A percentile compares a stretch with the other conserved stretches of the same genome.
phyloP scores from a whole-genome alignment of 768 basidiomycete genomes.

The Tylopilus balloui region DNA sequence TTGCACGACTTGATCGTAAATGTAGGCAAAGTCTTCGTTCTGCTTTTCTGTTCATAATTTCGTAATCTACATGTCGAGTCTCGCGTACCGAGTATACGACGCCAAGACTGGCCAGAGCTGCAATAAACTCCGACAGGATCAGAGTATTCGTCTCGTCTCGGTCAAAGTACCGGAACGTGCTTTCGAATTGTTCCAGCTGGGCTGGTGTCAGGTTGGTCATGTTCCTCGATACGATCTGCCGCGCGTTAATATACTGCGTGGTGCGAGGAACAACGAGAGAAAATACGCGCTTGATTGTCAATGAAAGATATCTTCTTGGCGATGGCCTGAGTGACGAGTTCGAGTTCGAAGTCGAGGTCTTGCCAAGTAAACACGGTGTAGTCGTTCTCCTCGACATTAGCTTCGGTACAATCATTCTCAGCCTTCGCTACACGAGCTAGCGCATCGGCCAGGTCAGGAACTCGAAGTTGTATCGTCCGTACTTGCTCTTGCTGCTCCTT shows the following conservation, averaged over 20 bases:
- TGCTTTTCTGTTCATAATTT: constrained; percentile 23
- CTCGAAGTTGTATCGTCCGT: constrained; percentile 56
- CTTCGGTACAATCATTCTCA: constrained; percentile 73
- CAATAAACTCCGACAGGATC: constrained; percentile 80
- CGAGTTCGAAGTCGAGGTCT: constrained; percentile 87
- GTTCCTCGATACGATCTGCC: constrained; percentile 86
- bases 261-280: not conserved
- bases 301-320: constrained; percentile 92
- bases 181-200: constrained; percentile 93
- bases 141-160: constrained; percentile 89
- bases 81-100: constrained; percentile 78
- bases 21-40: constrained; percentile 85
- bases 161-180: constrained; percentile 97
- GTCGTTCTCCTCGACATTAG: constrained; percentile 97
- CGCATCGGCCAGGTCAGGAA: constrained; percentile 60
- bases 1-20: constrained; percentile 72
- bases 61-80: not conserved
- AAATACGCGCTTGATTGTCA: constrained; percentile 78
- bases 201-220: constrained; percentile 94
- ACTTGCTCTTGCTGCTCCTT: constrained; percentile 75
- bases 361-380: constrained; percentile 87
- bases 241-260: constrained; percentile 9
- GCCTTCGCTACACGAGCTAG: constrained; percentile 54
- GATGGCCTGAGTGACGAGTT: constrained; percentile 74
- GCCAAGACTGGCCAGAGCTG: constrained; percentile 89